phyloP scores from a whole-genome alignment of 2,329 filamentous ascomycete species.

The Bretziella fagacearum region DNA sequence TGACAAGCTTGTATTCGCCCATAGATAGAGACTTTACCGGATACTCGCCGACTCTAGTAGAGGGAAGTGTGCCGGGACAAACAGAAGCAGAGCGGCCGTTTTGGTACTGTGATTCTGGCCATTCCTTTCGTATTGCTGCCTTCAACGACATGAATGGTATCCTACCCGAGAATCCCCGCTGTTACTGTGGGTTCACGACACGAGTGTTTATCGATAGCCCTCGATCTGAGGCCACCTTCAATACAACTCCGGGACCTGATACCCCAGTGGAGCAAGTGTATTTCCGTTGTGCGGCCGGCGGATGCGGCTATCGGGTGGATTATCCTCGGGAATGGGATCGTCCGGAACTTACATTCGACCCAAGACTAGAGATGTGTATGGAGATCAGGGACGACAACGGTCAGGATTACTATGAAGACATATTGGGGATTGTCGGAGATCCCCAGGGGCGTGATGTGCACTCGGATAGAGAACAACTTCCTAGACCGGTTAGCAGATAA shows the following conservation, averaged over 20 bases:
- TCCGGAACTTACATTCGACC: neutral
- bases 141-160: conserved; percentile 12
- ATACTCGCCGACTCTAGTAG: neutral
- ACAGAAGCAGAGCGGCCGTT: neutral
- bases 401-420: conserved; percentile 12
- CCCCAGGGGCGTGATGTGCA: neutral
- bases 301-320: conserved; percentile 10
- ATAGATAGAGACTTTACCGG: neutral
- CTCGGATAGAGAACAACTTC: neutral
- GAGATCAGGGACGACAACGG: conserved; percentile 9
- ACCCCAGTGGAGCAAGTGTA: neutral
- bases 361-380: neutral
- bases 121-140: conserved; percentile 4
- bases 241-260: too few relatives aligned
- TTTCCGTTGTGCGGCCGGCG: conserved; percentile 11
- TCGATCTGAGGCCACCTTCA: too few relatives aligned
- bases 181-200: conserved; percentile 12
- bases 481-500: neutral
- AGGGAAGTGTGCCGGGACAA: too few relatives aligned
- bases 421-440: conserved; percentile 3
- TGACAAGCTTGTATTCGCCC: conserved; percentile 1
- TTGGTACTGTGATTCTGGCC: conserved; percentile 7
- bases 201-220: neutral
- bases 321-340: conserved; percentile 1
- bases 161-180: conserved; percentile 13